Evolutionary conservation across 495 filamentous ascomycete species (phyloP), one percentile per base, ranked within the genome.

Genomic region (Penicillium simplicissimum): DNA sequence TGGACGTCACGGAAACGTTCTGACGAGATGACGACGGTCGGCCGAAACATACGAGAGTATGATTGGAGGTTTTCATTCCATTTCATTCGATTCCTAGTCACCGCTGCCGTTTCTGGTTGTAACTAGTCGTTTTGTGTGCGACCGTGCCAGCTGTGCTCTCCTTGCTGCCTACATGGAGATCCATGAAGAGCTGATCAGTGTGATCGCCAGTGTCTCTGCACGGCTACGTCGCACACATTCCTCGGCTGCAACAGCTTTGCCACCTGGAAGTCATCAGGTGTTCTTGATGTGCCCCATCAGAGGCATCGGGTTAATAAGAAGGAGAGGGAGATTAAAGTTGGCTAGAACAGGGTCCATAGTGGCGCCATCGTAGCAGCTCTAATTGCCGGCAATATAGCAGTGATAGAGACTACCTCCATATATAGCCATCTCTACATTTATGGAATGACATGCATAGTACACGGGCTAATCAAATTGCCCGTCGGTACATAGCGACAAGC

Each of bases 151-250:
- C 45, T 49, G 13, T 15, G 11, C 23, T 54, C 61, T 45, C 62
- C 62, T 60, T 62, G 36, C 47, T 17, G 60, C 52, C n/a, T 63
- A 58, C 61, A 54, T 63, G 56, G 61, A 38, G 55, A 38, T 45
- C n/a, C 42, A 45, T 45, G 42, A 45, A 45, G 42, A 19, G 42
- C 42, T 45, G 42, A 45, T 17, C 21, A 45, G 17, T 19, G 42
- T 45, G 42, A 55, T 19, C 9, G 35, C 33, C 33, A 25, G 31
- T 35, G n/a, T 19, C 8, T 53, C 54, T 47, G 42, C 55, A 58
- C 54, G 54, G 55, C 47, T 58, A 54, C 60, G 53, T 54, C 31
- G 37, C 55, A 54, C 60, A 54, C 60, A 63, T 63, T 63, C 55
- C 54, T 63, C 23, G 17, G 14, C 43, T 52, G 54, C 59, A 34